Conservation (phyloP, 2,329 filamentous ascomycete species). For the Elsinoe arachidis region DNA sequence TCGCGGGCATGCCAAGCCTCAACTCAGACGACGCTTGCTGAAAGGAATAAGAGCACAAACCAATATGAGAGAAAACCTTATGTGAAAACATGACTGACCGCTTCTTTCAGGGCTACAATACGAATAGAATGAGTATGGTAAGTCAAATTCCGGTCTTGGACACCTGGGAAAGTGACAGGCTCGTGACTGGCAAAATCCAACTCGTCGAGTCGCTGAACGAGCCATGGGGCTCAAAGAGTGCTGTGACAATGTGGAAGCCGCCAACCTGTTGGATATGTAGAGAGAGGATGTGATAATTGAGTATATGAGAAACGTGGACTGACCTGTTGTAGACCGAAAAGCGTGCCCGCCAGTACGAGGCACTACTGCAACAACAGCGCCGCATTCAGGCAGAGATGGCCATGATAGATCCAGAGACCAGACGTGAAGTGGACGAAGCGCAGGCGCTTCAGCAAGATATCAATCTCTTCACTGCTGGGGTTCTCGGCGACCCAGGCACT, state of each 20-base stretch:
- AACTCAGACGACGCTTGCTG: neutral
- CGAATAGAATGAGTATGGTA: slow-evolving; percentile 7
- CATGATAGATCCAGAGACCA: slow-evolving; percentile 75
- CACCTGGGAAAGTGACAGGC: neutral
- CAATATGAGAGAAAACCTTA: neutral
- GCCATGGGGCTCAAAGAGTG: too few relatives aligned
- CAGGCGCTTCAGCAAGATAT: slow-evolving; percentile 77
- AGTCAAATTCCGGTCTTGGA: neutral
- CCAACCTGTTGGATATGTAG: too few relatives aligned
- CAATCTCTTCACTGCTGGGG: slow-evolving; percentile 52
- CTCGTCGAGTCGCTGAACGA: too few relatives aligned
- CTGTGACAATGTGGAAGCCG: too few relatives aligned
- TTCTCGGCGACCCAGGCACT: slow-evolving; percentile 91
- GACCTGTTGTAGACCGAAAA: slow-evolving; percentile 64
- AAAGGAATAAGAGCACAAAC: neutral
- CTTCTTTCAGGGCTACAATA: neutral
- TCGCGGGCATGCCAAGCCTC: neutral
- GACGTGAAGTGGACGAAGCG: slow-evolving; percentile 73
- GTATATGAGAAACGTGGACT: slow-evolving; percentile 11
- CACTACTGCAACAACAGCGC: slow-evolving; percentile 77
- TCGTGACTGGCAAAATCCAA: too few relatives aligned
- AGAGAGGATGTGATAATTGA: too few relatives aligned
- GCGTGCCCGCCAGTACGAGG: slow-evolving; percentile 87
- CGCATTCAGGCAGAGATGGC: slow-evolving; percentile 91
- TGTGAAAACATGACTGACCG: neutral